Conservation (phyloP, 164 flowering plant genomes). For the Piper longum region DNA sequence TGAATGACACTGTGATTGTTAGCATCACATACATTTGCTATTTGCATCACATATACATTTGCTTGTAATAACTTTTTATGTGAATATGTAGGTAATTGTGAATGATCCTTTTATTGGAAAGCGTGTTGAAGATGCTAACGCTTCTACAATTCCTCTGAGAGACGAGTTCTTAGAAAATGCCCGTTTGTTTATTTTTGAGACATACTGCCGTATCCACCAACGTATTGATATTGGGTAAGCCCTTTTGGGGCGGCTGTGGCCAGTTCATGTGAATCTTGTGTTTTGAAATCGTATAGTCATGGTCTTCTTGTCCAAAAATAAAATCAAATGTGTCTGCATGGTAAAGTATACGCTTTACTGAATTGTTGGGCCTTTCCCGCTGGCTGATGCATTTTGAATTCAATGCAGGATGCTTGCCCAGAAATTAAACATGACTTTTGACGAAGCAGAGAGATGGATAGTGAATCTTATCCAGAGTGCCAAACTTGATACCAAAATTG, state of each 20-base stretch:
- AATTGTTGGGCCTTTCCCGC: too few relatives aligned
- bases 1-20: too few relatives aligned
- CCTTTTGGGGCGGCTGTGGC: background rate
- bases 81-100: constrained; percentile 53
- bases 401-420: constrained; percentile 71
- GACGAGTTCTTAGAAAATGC: constrained; percentile 99
- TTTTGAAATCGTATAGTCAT: background rate
- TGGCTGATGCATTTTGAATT: too few relatives aligned
- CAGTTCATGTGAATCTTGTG: background rate
- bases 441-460: constrained; percentile 98
- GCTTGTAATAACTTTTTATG: background rate
- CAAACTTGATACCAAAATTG: constrained; percentile 89
- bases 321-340: too few relatives aligned
- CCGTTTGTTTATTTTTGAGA: constrained; percentile 86
- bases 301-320: too few relatives aligned
- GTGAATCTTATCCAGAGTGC: constrained; percentile 79
- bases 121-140: constrained; percentile 72
- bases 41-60: too few relatives aligned
- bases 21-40: too few relatives aligned
- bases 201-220: constrained; percentile 85
- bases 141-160: constrained; percentile 55
- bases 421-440: constrained; percentile 77
- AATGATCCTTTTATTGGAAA: constrained; percentile 98
- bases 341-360: too few relatives aligned
- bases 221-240: constrained; percentile 87